phyloP scores from a whole-genome alignment of 257 asterid species.

The Solanum clarkiae region DNA sequence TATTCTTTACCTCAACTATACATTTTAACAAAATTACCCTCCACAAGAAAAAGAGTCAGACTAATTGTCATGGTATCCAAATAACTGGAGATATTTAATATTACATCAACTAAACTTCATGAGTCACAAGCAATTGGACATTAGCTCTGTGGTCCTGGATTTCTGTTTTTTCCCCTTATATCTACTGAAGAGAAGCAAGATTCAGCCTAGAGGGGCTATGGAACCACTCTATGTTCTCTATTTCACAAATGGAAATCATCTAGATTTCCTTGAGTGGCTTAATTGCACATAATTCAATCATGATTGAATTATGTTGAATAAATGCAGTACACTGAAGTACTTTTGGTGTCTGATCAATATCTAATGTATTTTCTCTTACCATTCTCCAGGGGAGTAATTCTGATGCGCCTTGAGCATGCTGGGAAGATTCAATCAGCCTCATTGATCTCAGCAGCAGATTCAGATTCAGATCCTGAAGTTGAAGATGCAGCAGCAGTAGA shows the following conservation, averaged over 20 bases:
- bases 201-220: background rate
- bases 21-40: background rate
- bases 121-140: background rate
- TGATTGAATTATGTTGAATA: background rate
- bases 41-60: background rate
- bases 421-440: conserved; percentile 94
- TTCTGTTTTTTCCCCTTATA: background rate
- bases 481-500: conserved; percentile 33
- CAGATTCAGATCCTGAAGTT: conserved; percentile 46
- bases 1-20: background rate
- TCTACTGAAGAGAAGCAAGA: background rate
- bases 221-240: background rate
- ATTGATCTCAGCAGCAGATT: conserved; percentile 62
- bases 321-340: background rate
- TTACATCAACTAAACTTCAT: background rate
- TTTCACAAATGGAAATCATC: background rate
- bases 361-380: background rate
- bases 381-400: conserved; percentile 69
- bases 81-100: background rate
- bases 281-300: background rate
- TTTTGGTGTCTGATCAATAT: background rate
- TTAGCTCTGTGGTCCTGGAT: background rate
- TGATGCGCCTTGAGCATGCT: conserved; percentile 92
- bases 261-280: background rate
- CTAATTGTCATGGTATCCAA: background rate